Percentiles rank a stretch among this genome's conserved stretches.
These are phyloP conservation scores for Durotheca rogersii DNA, from an alignment of 495 filamentous ascomycete genomes.

Conservation along the genomic window DNA sequence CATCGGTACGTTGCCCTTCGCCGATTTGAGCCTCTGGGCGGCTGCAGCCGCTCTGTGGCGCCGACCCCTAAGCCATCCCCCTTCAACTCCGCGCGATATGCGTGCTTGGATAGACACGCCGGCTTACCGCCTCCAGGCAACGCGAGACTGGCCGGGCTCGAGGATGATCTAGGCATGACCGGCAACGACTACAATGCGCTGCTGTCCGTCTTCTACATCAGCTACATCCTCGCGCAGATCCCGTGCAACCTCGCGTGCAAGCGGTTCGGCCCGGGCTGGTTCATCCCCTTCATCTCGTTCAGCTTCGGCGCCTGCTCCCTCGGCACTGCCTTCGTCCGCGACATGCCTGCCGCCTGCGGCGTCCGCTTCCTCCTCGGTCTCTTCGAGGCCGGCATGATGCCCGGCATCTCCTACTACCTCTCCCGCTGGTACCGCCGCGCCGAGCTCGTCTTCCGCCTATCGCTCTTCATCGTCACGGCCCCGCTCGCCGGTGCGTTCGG, in stretches of 20 bases:
- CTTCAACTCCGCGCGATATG: too few species aligned
- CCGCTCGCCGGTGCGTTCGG: constrained; percentile 71
- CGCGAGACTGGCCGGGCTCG: constrained; percentile 59
- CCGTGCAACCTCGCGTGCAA: constrained; percentile 66
- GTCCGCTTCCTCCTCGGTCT: constrained; percentile 60
- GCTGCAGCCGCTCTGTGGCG: too few species aligned
- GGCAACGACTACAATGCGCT: constrained; percentile 71
- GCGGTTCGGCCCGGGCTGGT: constrained; percentile 63
- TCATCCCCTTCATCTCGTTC: constrained; percentile 58
- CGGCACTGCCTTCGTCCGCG: constrained; percentile 45
- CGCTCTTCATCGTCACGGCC: constrained; percentile 72
- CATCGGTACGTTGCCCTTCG: constrained; percentile 48
- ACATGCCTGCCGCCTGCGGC: constrained; percentile 40
- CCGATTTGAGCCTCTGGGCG: background rate
- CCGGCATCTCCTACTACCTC: constrained; percentile 72
- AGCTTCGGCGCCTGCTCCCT: constrained; percentile 46
- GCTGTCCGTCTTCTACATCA: constrained; percentile 65
- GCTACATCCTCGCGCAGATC: constrained; percentile 68
- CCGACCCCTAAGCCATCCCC: too few species aligned
- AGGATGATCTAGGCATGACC: constrained; percentile 59
- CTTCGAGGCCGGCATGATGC: constrained; percentile 70
- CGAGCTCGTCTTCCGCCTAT: constrained; percentile 68
- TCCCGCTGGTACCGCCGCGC: constrained; percentile 69
- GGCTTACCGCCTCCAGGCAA: constrained; percentile 49
- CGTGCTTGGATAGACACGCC: too few species aligned